A percentile compares a stretch with the other conserved stretches of the same genome.
phyloP scores from a whole-genome alignment of 2,329 filamentous ascomycete genomes.

The Aspergillus pseudoviridinutans region DNA sequence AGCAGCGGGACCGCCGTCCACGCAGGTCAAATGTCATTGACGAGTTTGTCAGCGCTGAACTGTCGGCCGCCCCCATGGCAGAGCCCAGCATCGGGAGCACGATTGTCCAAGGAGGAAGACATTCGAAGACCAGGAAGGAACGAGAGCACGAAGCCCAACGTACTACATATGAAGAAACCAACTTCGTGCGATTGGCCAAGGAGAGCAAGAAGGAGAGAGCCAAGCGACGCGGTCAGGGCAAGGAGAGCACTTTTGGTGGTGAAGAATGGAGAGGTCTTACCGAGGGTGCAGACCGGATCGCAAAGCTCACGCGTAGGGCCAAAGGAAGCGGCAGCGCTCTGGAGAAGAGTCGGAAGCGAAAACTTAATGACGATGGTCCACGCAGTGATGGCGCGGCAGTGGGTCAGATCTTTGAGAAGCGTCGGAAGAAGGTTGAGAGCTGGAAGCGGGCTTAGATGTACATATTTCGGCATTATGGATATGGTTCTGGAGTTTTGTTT shows the following conservation, averaged over 20 bases:
- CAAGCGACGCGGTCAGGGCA: conserved; percentile 51
- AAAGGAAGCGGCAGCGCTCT: conserved; percentile 54
- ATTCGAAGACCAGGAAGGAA: conserved; percentile 72
- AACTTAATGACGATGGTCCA: conserved; percentile 65
- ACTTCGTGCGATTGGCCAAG: conserved; percentile 82
- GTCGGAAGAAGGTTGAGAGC: conserved; percentile 42
- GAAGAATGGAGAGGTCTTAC: conserved; percentile 89
- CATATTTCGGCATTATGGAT: background rate
- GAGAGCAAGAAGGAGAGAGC: conserved; percentile 81
- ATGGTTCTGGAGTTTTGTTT: conserved; percentile 2
- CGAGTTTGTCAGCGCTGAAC: conserved; percentile 82
- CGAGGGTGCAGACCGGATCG: conserved; percentile 81
- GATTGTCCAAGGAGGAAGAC: conserved; percentile 73
- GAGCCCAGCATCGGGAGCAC: conserved; percentile 90
- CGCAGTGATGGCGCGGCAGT: conserved; percentile 61
- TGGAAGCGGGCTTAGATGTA: conserved; percentile 31
- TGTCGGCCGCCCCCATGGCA: conserved; percentile 75
- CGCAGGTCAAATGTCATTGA: conserved; percentile 81
- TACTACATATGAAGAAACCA: conserved; percentile 82
- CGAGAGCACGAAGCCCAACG: conserved; percentile 74
- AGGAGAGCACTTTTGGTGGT: conserved; percentile 68
- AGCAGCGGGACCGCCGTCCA: conserved; percentile 58
- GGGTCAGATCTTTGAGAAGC: conserved; percentile 57
- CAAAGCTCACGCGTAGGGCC: conserved; percentile 71
- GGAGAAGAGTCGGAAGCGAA: conserved; percentile 84